These are phyloP conservation scores for Sanghuangporus baumii DNA, from an alignment of 1,284 basidiomycete species.

Conservation along the genomic window DNA sequence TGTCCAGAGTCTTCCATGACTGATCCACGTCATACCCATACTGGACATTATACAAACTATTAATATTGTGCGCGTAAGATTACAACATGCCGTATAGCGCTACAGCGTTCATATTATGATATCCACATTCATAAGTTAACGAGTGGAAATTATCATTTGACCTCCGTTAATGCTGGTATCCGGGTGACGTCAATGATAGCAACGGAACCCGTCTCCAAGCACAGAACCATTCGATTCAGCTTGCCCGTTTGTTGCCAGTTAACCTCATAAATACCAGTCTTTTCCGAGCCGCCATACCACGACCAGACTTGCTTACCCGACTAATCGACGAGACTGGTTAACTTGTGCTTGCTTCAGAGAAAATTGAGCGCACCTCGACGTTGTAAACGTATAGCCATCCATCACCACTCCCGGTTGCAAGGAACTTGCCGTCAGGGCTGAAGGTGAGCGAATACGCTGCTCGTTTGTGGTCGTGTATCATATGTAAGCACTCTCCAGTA, in stretches of 20 bases:
- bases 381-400: constrained; percentile 31
- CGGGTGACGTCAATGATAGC: constrained; percentile 30
- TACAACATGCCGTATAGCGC: constrained; percentile 4
- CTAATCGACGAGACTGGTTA: constrained; percentile 20
- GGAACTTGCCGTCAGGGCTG: constrained; percentile 49
- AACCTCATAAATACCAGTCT: constrained; percentile 33
- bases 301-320: constrained; percentile 28
- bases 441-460: constrained; percentile 66
- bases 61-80: background rate
- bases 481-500: constrained; percentile 64
- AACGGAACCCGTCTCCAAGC: constrained; percentile 33
- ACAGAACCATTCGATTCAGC: constrained; percentile 29
- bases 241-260: constrained; percentile 32
- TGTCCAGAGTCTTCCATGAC: constrained; percentile 5
- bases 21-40: background rate
- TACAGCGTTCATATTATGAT: background rate
- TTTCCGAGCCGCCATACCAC: constrained; percentile 29
- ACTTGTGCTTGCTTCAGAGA: background rate
- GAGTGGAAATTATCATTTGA: background rate
- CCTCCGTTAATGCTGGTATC: constrained; percentile 19
- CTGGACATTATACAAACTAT: background rate
- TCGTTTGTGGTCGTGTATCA: constrained; percentile 59
- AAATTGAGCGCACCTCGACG: constrained; percentile 25
- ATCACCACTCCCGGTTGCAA: constrained; percentile 34
- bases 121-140: background rate